Conservation (phyloP, 2,329 filamentous ascomycete species). For the Alternaria ethzedia region DNA sequence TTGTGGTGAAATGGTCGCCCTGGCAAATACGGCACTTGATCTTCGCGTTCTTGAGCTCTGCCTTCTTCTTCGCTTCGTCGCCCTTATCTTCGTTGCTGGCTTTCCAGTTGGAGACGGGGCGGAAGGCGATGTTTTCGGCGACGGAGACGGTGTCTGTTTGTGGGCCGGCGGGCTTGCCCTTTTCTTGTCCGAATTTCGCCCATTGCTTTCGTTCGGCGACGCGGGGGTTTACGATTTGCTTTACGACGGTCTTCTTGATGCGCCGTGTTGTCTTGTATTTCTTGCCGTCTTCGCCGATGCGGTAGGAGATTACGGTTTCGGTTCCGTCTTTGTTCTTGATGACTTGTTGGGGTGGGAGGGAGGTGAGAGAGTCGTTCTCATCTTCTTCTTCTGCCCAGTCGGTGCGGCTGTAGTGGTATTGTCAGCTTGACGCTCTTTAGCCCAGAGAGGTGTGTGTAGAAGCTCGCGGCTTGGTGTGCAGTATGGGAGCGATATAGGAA, state of each 20-base stretch:
- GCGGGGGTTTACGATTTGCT: conserved; percentile 93
- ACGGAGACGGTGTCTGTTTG: conserved; percentile 89
- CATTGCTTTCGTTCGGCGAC: conserved; percentile 94
- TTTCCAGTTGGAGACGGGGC: conserved; percentile 92
- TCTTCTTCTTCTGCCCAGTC: conserved; percentile 94
- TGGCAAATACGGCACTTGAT: conserved; percentile 99
- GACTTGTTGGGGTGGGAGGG: conserved; percentile 81
- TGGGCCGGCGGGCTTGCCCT: conserved; percentile 82
- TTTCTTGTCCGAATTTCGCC: conserved; percentile 90
- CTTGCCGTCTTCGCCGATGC: conserved; percentile 89
- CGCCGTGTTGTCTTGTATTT: conserved; percentile 97
- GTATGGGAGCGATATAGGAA: background rate
- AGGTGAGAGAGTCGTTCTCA: conserved; percentile 70
- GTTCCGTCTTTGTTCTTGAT: conserved; percentile 98
- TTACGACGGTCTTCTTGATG: conserved; percentile 89
- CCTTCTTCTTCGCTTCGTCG: conserved; percentile 74
- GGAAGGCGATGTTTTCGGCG: conserved; percentile 98
- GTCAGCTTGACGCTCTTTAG: conserved; percentile 9
- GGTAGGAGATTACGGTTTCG: conserved; percentile 91
- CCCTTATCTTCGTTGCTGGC: conserved; percentile 78
- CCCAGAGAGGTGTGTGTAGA: background rate
- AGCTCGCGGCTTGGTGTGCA: background rate
- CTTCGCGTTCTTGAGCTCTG: conserved; percentile 92
- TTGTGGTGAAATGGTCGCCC: conserved; percentile 98
- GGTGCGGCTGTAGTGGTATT: conserved; percentile 56